These are phyloP conservation scores for Microdochium bolleyi DNA, from an alignment of 2,329 filamentous ascomycete genomes.

Conservation along the genomic window DNA sequence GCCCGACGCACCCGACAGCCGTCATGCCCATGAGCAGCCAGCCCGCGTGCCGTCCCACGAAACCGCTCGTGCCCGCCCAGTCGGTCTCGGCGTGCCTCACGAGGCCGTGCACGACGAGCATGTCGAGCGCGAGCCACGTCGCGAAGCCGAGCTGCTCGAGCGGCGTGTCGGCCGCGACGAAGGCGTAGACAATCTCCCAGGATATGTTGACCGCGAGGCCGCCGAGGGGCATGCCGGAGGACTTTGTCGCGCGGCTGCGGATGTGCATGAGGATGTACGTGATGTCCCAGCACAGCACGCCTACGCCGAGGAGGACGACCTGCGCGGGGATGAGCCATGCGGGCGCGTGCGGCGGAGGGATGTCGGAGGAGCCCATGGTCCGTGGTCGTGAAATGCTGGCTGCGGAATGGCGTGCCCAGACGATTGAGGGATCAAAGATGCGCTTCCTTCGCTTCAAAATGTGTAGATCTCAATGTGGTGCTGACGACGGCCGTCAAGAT, in stretches of 20 bases:
- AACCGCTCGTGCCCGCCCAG: conserved; percentile 27
- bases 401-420: too few species aligned
- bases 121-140: conserved; percentile 40
- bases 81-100: conserved; percentile 33
- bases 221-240: conserved; percentile 41
- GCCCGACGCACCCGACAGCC: conserved; percentile 25
- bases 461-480: too few species aligned
- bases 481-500: too few species aligned
- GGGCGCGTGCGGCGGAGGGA: conserved; percentile 19
- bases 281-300: conserved; percentile 30
- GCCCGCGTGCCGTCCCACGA: conserved; percentile 31
- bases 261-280: conserved; percentile 38
- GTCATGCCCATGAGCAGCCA: conserved; percentile 25
- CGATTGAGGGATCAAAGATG: too few species aligned
- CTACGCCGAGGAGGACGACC: conserved; percentile 23
- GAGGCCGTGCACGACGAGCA: conserved; percentile 35
- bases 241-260: conserved; percentile 34
- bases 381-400: neutral
- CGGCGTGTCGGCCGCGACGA: conserved; percentile 34
- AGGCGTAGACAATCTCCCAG: conserved; percentile 42
- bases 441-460: too few species aligned
- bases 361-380: conserved; percentile 29
- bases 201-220: conserved; percentile 40
- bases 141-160: conserved; percentile 35
- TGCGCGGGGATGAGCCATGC: conserved; percentile 10